A percentile compares a stretch with the other conserved stretches of the same genome.
phyloP scores from a whole-genome alignment of 2,329 filamentous ascomycete genomes.

The Metarhizium humberi region DNA sequence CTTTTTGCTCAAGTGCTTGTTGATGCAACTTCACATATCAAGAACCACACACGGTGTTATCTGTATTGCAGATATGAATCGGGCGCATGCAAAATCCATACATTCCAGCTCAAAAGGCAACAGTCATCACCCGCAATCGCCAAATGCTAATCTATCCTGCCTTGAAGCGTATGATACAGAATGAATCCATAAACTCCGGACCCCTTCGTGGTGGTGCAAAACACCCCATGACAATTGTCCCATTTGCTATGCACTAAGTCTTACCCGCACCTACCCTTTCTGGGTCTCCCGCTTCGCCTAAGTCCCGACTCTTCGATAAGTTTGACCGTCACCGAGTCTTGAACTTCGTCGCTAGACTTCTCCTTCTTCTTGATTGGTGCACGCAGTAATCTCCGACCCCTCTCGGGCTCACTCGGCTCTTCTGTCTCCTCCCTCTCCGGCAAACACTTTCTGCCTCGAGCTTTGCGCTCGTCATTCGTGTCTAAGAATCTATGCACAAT shows the following conservation, averaged over 20 bases:
- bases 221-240: neutral
- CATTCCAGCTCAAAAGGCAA: neutral
- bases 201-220: neutral
- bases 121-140: neutral
- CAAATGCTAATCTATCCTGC: too few relatives aligned
- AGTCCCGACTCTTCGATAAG: conserved; percentile 5
- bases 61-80: too few relatives aligned
- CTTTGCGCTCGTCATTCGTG: conserved; percentile 54
- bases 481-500: conserved; percentile 76
- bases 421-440: conserved; percentile 15
- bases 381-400: conserved; percentile 1
- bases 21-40: too few relatives aligned
- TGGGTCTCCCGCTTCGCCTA: conserved; percentile 25
- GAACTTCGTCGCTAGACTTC: conserved; percentile 1
- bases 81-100: too few relatives aligned
- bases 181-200: neutral
- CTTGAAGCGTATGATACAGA: neutral
- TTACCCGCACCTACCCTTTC: conserved; percentile 20
- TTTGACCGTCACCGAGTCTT: neutral
- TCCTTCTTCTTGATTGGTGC: conserved; percentile 9
- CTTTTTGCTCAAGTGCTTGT: too few relatives aligned
- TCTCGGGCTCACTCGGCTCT: conserved; percentile 16
- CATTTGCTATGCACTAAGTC: neutral
- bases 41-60: too few relatives aligned
- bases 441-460: conserved; percentile 32